phyloP scores from a whole-genome alignment of 208 protist species.

The Acanthamoeba sp. region DNA sequence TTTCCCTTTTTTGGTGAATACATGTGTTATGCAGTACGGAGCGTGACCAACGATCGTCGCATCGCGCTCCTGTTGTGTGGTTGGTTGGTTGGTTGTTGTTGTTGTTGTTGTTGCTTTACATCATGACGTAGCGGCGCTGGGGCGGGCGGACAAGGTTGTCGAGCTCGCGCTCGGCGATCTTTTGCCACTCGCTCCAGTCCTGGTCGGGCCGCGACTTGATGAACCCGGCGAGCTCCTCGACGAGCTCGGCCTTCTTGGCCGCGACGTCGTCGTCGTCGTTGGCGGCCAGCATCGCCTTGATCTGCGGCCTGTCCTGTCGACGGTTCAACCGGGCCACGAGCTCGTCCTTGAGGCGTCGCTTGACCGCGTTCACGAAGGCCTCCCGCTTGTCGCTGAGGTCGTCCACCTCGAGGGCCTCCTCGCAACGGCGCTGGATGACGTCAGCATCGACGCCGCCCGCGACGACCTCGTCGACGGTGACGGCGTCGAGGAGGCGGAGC shows the following conservation, averaged over 20 bases:
- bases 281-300: not conserved
- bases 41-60: no score
- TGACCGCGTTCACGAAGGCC: not conserved
- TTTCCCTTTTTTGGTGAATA: no score
- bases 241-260: not conserved
- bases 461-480: not conserved
- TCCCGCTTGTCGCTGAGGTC: not conserved
- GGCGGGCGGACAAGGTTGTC: not conserved
- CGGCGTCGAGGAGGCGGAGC: not conserved
- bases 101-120: no score
- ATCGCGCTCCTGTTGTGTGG: no score
- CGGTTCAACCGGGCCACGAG: not conserved
- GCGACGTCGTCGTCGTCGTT: no score
- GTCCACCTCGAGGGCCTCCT: not conserved
- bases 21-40: no score
- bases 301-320: not conserved
- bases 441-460: not conserved
- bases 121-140: no score
- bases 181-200: not conserved
- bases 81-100: no score
- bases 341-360: not conserved
- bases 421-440: not conserved
- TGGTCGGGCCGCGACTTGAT: not conserved
- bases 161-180: not conserved
- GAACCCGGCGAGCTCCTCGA: not conserved